Percentiles rank a stretch among this genome's conserved stretches.
Evolutionary conservation across 75 land plant species (phyloP).

Genomic region (Selaginella tamariscina): DNA sequence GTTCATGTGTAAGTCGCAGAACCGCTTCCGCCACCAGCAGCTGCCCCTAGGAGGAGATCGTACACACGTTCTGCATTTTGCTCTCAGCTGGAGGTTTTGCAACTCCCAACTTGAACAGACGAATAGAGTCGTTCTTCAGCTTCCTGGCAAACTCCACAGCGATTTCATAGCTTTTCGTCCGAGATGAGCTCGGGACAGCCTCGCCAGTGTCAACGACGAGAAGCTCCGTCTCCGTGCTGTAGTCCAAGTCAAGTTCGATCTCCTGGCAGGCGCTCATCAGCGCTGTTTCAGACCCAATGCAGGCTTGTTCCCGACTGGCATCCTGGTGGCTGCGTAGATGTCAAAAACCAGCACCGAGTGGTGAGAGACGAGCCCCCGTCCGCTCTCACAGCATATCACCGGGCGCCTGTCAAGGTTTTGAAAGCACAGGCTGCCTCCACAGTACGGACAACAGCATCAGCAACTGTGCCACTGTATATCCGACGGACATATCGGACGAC

Average conservation of each 20-base stretch:
- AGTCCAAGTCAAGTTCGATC: background rate
- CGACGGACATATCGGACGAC: constrained; percentile 73
- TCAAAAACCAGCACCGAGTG: constrained; percentile 84
- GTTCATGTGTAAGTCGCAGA: constrained; percentile 40
- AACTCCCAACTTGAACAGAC: background rate
- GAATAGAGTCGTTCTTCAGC: background rate
- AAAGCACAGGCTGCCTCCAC: constrained; percentile 40
- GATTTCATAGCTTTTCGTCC: background rate
- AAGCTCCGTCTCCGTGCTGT: background rate
- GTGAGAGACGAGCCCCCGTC: constrained; percentile 83
- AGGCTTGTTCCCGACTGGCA: background rate
- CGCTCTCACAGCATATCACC: constrained; percentile 75
- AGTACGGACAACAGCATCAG: constrained; percentile 50
- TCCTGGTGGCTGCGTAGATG: background rate
- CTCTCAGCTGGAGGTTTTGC: background rate
- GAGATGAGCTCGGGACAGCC: too few relatives aligned
- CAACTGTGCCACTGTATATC: constrained; percentile 60
- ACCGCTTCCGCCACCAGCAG: background rate
- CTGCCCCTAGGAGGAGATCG: too few relatives aligned
- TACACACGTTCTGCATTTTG: too few relatives aligned
- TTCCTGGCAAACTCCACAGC: background rate
- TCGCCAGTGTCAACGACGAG: background rate
- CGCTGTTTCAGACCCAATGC: too few relatives aligned
- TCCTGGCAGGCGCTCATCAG: background rate
- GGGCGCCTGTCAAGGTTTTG: constrained; percentile 43